These are phyloP conservation scores for Funneliformis mosseae DNA, from an alignment of 192 early-diverging fungal species.

Conservation along the genomic window DNA sequence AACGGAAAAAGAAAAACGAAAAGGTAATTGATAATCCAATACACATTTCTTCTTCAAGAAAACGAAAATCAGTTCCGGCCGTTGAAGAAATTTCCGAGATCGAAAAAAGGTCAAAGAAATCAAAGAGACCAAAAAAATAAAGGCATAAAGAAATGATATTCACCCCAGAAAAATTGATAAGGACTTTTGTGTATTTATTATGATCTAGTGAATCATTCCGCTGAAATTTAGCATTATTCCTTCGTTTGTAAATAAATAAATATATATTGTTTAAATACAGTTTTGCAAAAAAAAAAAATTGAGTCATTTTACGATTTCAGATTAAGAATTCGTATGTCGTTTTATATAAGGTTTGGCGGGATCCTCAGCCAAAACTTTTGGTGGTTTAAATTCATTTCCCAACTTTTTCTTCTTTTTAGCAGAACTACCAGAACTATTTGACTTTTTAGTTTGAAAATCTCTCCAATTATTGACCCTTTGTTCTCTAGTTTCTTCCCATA, in stretches of 20 bases:
- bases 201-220: too few species aligned
- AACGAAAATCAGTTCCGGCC: neutral
- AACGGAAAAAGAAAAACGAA: neutral
- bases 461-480: slow-evolving; percentile 62
- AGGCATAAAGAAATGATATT: neutral
- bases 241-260: too few species aligned
- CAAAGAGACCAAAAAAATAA: neutral
- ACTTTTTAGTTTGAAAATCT: slow-evolving; percentile 58
- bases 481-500: slow-evolving; percentile 61
- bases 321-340: slow-evolving; percentile 41
- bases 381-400: slow-evolving; percentile 39
- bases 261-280: too few species aligned
- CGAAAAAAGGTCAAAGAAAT: neutral
- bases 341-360: slow-evolving; percentile 41
- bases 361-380: slow-evolving; percentile 44
- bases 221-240: too few species aligned
- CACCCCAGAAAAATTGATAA: too few species aligned
- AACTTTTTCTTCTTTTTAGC: slow-evolving; percentile 56
- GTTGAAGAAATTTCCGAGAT: neutral
- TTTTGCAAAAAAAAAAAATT: too few species aligned
- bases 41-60: neutral
- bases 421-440: slow-evolving; percentile 35
- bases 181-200: too few species aligned
- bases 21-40: neutral
- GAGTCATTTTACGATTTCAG: neutral